Evolutionary conservation across 2,329 filamentous ascomycete species (phyloP).

Genomic region (Ophiocordyceps unilateralis): DNA sequence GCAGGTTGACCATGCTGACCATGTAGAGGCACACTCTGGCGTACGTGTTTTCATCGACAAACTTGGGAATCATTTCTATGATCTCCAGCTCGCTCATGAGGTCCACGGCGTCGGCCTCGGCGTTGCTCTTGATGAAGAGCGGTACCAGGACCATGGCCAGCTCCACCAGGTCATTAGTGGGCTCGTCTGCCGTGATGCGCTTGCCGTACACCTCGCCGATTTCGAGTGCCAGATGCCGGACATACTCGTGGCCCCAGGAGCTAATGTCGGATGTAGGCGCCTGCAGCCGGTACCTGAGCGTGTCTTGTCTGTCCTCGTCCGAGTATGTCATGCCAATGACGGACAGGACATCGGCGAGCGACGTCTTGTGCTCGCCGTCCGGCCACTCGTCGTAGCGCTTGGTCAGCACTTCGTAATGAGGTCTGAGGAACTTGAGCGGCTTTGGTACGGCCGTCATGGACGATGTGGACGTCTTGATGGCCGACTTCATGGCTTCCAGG

Average conservation of each 20-base stretch:
- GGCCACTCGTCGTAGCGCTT: conserved; percentile 85
- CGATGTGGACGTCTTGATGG: conserved; percentile 97
- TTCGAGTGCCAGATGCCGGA: conserved; percentile 84
- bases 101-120: conserved; percentile 94
- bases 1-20: conserved; percentile 94
- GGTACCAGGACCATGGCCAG: conserved; percentile 75
- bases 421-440: conserved; percentile 91
- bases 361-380: conserved; percentile 66
- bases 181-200: conserved; percentile 69
- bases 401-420: conserved; percentile 82
- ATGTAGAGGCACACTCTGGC: conserved; percentile 90
- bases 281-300: conserved; percentile 84
- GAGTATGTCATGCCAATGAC: conserved; percentile 98
- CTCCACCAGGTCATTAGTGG: conserved; percentile 68
- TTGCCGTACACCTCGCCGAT: conserved; percentile 90
- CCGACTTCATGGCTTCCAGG: conserved; percentile 90
- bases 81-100: conserved; percentile 95
- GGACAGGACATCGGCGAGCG: conserved; percentile 86
- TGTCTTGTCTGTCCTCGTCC: conserved; percentile 89
- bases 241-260: conserved; percentile 98
- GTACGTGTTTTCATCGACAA: conserved; percentile 89
- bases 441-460: conserved; percentile 99
- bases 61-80: conserved; percentile 77
- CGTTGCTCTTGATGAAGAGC: conserved; percentile 92
- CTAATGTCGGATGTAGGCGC: conserved; percentile 82